A percentile compares a stretch with the other conserved stretches of the same genome.
Conservation (phyloP, 2,329 filamentous ascomycete genomes). For the Cladosporium halotolerans region DNA sequence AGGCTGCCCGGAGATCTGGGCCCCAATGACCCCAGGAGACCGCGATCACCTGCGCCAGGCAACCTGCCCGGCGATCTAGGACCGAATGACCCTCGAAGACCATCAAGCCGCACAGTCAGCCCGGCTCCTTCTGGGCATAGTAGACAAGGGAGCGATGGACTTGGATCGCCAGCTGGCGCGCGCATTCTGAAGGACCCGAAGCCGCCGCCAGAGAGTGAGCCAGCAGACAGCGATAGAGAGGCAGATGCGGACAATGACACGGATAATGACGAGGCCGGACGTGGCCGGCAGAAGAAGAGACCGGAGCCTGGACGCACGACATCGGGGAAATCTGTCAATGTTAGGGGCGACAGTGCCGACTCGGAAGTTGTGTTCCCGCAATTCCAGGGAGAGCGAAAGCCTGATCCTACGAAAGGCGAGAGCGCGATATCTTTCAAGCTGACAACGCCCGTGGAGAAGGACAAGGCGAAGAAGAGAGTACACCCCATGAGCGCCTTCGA, state of each 20-base stretch:
- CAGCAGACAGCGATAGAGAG: conserved; percentile 16
- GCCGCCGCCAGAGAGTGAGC: conserved; percentile 4
- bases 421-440: conserved; percentile 26
- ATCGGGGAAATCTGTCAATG: conserved; percentile 27
- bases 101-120: conserved; percentile 21
- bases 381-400: conserved; percentile 20
- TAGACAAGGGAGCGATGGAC: conserved; percentile 18
- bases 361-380: conserved; percentile 18
- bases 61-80: conserved; percentile 28
- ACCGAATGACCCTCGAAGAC: conserved; percentile 19
- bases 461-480: conserved; percentile 37
- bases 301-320: conserved; percentile 30
- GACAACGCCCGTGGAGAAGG: conserved; percentile 19
- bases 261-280: conserved; percentile 26
- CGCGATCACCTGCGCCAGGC: conserved; percentile 26
- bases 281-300: conserved; percentile 28
- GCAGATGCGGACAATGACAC: conserved; percentile 22
- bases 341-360: conserved; percentile 26
- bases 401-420: conserved; percentile 31
- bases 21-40: conserved; percentile 29
- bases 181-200: conserved; percentile 25
- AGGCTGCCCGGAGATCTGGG: conserved; percentile 33
- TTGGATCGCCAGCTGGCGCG: conserved; percentile 18
- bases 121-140: conserved; percentile 21
- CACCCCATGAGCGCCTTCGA: conserved; percentile 86